Percentiles rank a stretch among this genome's conserved stretches.
Evolutionary conservation across 805 yeast species (phyloP).

Genomic region (Saccharomycopsis javanensis): DNA sequence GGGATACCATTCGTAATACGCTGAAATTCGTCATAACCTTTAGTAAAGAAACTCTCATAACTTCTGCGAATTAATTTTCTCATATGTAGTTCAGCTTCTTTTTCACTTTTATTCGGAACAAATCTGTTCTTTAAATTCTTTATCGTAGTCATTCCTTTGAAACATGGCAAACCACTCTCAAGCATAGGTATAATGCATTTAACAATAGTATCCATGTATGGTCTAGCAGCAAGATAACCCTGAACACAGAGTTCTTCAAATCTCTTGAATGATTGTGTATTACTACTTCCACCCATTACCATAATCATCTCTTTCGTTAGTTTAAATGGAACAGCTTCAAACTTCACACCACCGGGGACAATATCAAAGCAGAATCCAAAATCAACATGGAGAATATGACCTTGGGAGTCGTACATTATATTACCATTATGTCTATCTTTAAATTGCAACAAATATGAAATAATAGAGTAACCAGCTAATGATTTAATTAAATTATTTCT

Average conservation of each 20-base stretch:
- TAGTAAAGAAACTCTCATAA: slow-evolving; percentile 80
- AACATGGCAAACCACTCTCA: slow-evolving; percentile 92
- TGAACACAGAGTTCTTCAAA: slow-evolving; percentile 93
- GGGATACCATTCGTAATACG: slow-evolving; percentile 95
- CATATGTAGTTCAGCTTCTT: slow-evolving; percentile 76
- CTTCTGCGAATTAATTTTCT: slow-evolving; percentile 67
- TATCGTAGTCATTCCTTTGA: slow-evolving; percentile 74
- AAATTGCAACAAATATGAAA: slow-evolving; percentile 83
- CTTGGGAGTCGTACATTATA: slow-evolving; percentile 90
- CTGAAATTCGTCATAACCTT: slow-evolving; percentile 97
- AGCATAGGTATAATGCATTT: slow-evolving; percentile 87
- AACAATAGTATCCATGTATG: slow-evolving; percentile 76
- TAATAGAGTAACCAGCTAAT: slow-evolving; percentile 87
- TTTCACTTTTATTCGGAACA: slow-evolving; percentile 70
- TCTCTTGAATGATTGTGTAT: slow-evolving; percentile 83
- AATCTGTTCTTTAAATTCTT: slow-evolving; percentile 69
- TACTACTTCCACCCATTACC: slow-evolving; percentile 86
- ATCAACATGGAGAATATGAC: slow-evolving; percentile 92
- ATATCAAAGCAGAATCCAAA: slow-evolving; percentile 98
- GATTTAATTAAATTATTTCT: slow-evolving; percentile 89
- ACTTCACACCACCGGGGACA: slow-evolving; percentile 97
- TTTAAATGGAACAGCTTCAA: slow-evolving; percentile 97
- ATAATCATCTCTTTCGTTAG: slow-evolving; percentile 92
- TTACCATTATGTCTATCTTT: slow-evolving; percentile 98
- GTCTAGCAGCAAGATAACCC: slow-evolving; percentile 81